Evolutionary conservation across 169 alveolate species (phyloP), one percentile per base, ranked within the genome.

Genomic region (Plasmodium knowlesi): DNA sequence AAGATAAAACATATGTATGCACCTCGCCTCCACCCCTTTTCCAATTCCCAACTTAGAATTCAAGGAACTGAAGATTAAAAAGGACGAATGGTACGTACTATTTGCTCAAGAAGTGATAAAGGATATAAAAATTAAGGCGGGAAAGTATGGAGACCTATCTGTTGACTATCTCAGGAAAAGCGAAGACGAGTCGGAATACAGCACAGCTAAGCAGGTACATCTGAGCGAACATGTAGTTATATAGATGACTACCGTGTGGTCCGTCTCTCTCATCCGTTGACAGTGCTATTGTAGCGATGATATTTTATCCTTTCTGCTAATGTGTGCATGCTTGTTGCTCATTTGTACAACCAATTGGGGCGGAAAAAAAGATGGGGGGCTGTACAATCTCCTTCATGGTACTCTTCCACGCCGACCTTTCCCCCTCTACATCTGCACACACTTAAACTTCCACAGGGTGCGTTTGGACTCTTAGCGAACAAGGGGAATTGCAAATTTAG

Each of bases 401-500:
- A 61, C 74, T 2, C 74, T 5, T n/a, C 0, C 34, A n/a, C 74
- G 10, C n/a, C n/a, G n/a, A n/a, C 12, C 5, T 19, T 2, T 32
- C 14, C 43, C 25, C 83, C 22, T 78, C 84, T 25, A 46, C 32
- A 10, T 32, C 32, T 3, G 1, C 39, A 32, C 46, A 5, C 34
- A 1, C 54, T 80, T 19, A 6, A 37, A 25, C 67, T 34, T 57
- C 54, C 79, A n/a, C 67, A 89, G 94, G 94, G 94, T 1, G 89
- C 94, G 16, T 85, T 89, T 37, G 94, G 94, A 14, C 50, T 89
- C 16, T 50, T 89, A 34, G 94, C 94, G 22, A 89, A 70, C 39
- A 67, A 73, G 53, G 94, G 94, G 82, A 80, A 81, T 32, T 89
- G 94, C 84, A 89, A 89, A 89, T 89, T 89, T 73, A 79, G 94